phyloP scores from a whole-genome alignment of 305 asterid species.

The Fraxinus nigra region DNA sequence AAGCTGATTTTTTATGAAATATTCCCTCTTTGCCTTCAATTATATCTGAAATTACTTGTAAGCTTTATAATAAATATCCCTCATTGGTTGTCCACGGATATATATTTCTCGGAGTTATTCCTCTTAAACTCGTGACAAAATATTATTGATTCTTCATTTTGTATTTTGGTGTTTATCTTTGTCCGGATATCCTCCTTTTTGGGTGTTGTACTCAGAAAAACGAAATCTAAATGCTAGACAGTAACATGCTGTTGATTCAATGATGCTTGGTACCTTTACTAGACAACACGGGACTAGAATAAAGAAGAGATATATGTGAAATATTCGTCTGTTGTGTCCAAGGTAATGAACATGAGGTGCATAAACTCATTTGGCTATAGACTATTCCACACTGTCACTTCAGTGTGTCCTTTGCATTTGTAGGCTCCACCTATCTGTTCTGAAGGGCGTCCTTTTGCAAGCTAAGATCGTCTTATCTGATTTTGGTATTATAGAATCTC shows the following conservation, averaged over 20 bases:
- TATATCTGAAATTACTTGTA: not conserved
- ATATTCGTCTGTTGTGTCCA: not conserved
- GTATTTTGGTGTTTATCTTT: not conserved
- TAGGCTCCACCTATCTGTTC: not conserved
- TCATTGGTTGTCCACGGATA: not conserved
- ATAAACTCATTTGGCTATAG: not conserved
- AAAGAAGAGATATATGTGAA: not conserved
- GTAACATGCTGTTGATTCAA: not conserved
- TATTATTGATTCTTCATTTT: not conserved
- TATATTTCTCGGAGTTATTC: not conserved
- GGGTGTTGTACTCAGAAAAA: not conserved
- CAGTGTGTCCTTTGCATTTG: not conserved
- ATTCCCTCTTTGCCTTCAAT: not conserved
- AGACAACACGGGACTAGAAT: not conserved
- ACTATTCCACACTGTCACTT: not conserved
- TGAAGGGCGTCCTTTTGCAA: not conserved
- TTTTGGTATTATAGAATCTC: not conserved
- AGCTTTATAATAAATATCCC: not conserved
- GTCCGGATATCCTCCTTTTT: not conserved
- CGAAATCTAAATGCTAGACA: not conserved
- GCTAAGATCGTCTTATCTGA: not conserved
- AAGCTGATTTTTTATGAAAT: not conserved
- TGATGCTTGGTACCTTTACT: not conserved
- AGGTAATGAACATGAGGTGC: not conserved
- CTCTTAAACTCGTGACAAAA: not conserved